Evolutionary conservation across 192 early-diverging fungal species (phyloP), one percentile per base, ranked within the genome.

Genomic region (Ambispora gerdemannii): DNA sequence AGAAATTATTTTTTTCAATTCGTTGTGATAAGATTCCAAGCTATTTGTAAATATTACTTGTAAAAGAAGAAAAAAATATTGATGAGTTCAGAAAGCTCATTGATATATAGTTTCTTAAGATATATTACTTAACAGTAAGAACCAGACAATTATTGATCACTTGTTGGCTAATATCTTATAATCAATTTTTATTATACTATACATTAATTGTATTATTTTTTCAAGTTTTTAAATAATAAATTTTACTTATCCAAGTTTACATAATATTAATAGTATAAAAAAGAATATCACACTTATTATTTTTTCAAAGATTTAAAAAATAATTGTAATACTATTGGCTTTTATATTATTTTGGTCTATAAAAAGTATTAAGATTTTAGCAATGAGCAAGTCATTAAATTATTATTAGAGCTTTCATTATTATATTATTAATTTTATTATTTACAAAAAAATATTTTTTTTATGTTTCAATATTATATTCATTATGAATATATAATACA

Each of bases 381-480:
- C 67, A 75, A 19, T 43, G 27, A 52, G 13, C 51, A 65, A 63
- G 52, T 25, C 22, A 30, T 50, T 47, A 27, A 36, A 75, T 30
- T 17, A 71, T 71, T 34, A 32, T 59, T n/a, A 75, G 43, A 4
- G 32, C 74, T 27, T 71, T 31, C 6, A 19, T 10, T 50, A 75
- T 35, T 47, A 34, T 63, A 50, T 51, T 17, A 22, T 32, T 17
- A 38, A 49, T 28, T 3, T 34, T 28, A 19, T 52, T 31, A n/a
- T 53, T 74, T 17, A 74, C 55, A 50, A 74, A 70, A 22, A 74
- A 74, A 30, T 74, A 59, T 28, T 56, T 36, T 4, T 49, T 59
- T 13, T 49, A n/a, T 27, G 28, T 19, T 56, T 55, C 70, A 30
- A 17, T 71, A 33, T 33, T 38, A 50, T 67, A 59, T 31, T 34